Percentiles rank a stretch among this genome's conserved stretches.
These are phyloP conservation scores for Xerocomellus intermedius DNA, from an alignment of 768 basidiomycete species.

Conservation along the genomic window DNA sequence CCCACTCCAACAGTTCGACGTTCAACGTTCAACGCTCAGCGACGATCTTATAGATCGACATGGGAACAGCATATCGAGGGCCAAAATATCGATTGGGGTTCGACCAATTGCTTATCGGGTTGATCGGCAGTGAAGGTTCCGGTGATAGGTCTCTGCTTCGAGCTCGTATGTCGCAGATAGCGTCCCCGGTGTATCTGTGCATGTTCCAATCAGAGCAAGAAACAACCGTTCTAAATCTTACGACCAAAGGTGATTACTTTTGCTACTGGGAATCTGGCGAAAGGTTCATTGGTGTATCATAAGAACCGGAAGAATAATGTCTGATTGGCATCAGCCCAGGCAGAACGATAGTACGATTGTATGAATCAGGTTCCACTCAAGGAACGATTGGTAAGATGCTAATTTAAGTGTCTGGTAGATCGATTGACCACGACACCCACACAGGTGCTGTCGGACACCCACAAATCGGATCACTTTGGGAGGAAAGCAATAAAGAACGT, in stretches of 20 bases:
- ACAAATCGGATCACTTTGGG: too few species aligned
- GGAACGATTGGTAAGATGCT: background rate
- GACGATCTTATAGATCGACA: too few species aligned
- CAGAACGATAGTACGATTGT: background rate
- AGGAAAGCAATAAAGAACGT: too few species aligned
- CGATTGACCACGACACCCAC: background rate
- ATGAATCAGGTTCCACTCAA: background rate
- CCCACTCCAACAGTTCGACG: too few species aligned
- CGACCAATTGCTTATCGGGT: background rate
- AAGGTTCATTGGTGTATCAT: background rate
- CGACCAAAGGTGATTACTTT: background rate
- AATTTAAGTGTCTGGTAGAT: background rate
- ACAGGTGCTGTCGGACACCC: background rate
- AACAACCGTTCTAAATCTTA: too few species aligned
- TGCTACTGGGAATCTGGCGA: background rate
- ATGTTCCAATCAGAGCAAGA: background rate
- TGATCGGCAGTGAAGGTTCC: background rate
- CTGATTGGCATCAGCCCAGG: background rate
- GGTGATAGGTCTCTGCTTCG: too few species aligned
- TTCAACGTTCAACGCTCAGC: background rate
- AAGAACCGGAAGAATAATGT: background rate
- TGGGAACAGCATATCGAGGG: too few species aligned
- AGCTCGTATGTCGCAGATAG: background rate
- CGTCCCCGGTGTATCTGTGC: background rate
- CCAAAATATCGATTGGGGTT: background rate